These are phyloP conservation scores for Persicaria maculosa DNA, from an alignment of 148 eudicot genomes.

Conservation along the genomic window DNA sequence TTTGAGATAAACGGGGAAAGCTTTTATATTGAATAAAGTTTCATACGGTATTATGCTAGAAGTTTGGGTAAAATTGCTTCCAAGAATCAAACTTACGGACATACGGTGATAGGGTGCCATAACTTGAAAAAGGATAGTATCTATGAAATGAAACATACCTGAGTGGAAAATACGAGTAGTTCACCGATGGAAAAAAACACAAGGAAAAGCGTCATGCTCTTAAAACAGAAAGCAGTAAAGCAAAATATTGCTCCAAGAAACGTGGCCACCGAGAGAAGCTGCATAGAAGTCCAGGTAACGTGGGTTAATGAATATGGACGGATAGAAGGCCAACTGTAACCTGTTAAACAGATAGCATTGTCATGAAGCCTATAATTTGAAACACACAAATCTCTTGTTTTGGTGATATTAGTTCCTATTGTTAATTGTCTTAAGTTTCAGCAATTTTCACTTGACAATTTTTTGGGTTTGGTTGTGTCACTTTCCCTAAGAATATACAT, in stretches of 20 bases:
- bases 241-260: slow-evolving; percentile 78
- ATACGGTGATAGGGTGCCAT: background rate
- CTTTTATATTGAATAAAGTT: background rate
- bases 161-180: slow-evolving; percentile 80
- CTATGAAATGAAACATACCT: slow-evolving; percentile 37
- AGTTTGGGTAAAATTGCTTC: slow-evolving; percentile 35
- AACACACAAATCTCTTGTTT: background rate
- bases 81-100: background rate
- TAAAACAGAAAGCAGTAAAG: slow-evolving; percentile 72
- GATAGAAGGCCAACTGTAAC: background rate
- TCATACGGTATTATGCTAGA: slow-evolving; percentile 16
- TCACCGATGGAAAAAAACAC: slow-evolving; percentile 73
- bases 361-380: background rate
- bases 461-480: background rate
- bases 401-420: background rate
- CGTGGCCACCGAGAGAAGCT: slow-evolving; percentile 80
- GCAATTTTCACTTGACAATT: background rate
- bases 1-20: background rate
- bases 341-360: background rate
- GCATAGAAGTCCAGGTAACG: slow-evolving; percentile 10
- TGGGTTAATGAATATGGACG: background rate
- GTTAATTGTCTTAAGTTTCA: background rate
- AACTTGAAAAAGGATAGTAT: background rate
- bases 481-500: background rate
- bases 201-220: slow-evolving; percentile 53